Evolutionary conservation across 2,329 filamentous ascomycete genomes (phyloP), one percentile per base, ranked within the genome.

Genomic region (Pseudopyricularia cyperi): DNA sequence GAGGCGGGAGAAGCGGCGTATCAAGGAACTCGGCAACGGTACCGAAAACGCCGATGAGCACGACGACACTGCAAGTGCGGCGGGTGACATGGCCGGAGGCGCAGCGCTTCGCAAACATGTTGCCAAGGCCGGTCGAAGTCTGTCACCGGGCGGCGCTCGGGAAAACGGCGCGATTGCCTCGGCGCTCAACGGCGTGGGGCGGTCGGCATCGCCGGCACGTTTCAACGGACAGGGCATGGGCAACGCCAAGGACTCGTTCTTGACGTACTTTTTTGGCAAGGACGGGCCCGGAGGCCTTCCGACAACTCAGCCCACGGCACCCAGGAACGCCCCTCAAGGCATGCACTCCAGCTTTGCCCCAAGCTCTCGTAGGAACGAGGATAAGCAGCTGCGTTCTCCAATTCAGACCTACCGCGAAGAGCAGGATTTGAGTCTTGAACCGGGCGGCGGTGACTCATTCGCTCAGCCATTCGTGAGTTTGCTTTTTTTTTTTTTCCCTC

Each of bases 241-340:
- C 53, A 78, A 72, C 55, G 80, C 87, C 39, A 80, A 84, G 56
- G 93, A 98, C 68, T 94, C 89, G 1, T 98, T 98, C 73, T 69
- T 98, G 56, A 97, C 91, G 69, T 98, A 98, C 69, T 98, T 98
- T 70, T 98, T 98, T 62, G 90, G 93, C 60, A 97, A 98, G 65
- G 93, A 98, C 55, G 87, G 37, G 87, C 47, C 74, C 79, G 26
- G 60, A 61, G 37, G 68, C 74, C 32, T 73, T 53, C 62, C 71
- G 54, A 62, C 72, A 46, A 68, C 62, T 59, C 67, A 58, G 62
- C 68, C 67, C 59, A 58, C 67, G 60, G 58, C 67, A 56, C 58
- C 28, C n/a, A 76, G 89, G 58, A 88, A 95, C 63, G 82, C 88
- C 49, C 89, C 80, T 69, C 85, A 94, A 64, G 78, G 80, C 53